A percentile compares a stretch with the other conserved stretches of the same genome.
These are phyloP conservation scores for Chionographis japonica DNA, from an alignment of 106 monocot species.

Conservation along the genomic window DNA sequence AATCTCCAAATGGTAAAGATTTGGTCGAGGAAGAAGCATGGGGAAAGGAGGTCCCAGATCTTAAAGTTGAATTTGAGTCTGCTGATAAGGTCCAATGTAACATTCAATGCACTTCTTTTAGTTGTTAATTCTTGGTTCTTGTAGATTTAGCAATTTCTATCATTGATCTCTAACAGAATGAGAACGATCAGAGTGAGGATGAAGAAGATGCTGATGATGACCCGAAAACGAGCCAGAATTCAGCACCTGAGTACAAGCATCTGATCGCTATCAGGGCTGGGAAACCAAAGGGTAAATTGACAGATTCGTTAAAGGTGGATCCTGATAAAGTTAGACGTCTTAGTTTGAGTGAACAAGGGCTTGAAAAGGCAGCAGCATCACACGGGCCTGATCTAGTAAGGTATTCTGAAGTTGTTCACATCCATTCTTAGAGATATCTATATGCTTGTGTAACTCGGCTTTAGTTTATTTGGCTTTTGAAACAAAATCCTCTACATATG, in stretches of 20 bases:
- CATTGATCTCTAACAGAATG: neutral
- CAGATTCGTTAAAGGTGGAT: conserved; percentile 21
- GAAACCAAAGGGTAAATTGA: conserved; percentile 25
- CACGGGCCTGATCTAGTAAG: conserved; percentile 34
- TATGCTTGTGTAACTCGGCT: no score
- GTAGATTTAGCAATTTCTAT: neutral
- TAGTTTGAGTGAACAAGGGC: conserved; percentile 42
- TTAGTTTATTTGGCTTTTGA: no score
- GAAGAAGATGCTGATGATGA: conserved; percentile 17
- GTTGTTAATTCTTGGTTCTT: neutral
- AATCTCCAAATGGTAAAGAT: conserved; percentile 19
- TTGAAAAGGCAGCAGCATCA: conserved; percentile 26
- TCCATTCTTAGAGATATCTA: neutral
- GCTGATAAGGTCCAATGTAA: conserved; percentile 45
- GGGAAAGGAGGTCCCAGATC: conserved; percentile 72
- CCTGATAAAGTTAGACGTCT: conserved; percentile 35
- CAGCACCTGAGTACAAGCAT: conserved; percentile 34
- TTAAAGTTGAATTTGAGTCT: conserved; percentile 46
- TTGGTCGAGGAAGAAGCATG: conserved; percentile 52
- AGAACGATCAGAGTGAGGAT: conserved; percentile 10
- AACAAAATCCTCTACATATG: no score
- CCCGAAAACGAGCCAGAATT: conserved; percentile 12
- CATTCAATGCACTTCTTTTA: no score
- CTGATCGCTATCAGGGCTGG: conserved; percentile 34
- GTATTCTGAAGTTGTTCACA: conserved; percentile 1